Conservation (phyloP, 75 land plant genomes). For the Gnetum montanum region DNA sequence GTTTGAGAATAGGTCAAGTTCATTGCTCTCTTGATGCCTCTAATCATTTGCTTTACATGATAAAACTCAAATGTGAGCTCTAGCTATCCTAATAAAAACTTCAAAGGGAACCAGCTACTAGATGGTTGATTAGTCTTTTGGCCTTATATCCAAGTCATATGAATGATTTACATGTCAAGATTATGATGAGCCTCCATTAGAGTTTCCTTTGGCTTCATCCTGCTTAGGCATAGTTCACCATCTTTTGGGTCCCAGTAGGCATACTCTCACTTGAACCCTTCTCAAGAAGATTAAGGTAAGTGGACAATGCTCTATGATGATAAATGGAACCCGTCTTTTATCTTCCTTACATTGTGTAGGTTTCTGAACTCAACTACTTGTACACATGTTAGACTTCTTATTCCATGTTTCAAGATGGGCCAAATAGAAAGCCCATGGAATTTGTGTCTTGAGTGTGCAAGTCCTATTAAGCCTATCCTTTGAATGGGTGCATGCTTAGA, state of each 20-base stretch:
- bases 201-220: constrained; percentile 19
- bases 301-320: background rate
- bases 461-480: background rate
- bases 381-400: background rate
- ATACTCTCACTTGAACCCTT: background rate
- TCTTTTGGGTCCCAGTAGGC: background rate
- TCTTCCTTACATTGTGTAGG: background rate
- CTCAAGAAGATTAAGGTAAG: background rate
- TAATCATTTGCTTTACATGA: background rate
- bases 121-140: too few species aligned
- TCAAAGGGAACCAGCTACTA: too few species aligned
- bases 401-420: background rate
- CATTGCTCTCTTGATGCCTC: background rate
- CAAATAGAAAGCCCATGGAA: background rate
- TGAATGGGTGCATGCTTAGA: background rate
- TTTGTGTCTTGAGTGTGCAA: too few species aligned
- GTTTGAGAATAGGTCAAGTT: background rate
- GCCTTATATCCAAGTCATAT: too few species aligned
- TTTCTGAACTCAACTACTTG: background rate
- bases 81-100: background rate
- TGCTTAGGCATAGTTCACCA: constrained; percentile 10
- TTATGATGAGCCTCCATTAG: background rate
- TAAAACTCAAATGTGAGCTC: background rate
- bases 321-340: background rate
- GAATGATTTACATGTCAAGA: background rate